These are phyloP conservation scores for Penicillium sp. DNA, from an alignment of 2,329 filamentous ascomycete species.

Conservation along the genomic window DNA sequence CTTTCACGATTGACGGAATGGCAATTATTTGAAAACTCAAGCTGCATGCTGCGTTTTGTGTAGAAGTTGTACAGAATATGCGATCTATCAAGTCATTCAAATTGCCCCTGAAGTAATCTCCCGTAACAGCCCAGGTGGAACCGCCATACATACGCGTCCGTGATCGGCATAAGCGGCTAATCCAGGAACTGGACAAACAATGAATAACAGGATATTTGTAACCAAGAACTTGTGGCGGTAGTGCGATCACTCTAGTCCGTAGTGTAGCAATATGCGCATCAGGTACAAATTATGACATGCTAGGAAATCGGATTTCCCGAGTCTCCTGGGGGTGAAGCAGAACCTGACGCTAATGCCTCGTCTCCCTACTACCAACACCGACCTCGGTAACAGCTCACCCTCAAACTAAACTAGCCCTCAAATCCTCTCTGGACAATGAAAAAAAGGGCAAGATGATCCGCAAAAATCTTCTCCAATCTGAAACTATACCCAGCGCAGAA, in stretches of 20 bases:
- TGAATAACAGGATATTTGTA: neutral
- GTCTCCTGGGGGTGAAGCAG: too few species aligned
- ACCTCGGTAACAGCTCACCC: too few species aligned
- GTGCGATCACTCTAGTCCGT: too few species aligned
- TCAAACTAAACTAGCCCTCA: neutral
- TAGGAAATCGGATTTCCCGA: neutral
- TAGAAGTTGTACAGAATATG: neutral
- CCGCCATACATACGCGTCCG: neutral
- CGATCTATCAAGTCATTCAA: neutral
- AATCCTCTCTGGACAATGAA: neutral
- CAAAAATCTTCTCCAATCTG: conserved; percentile 4
- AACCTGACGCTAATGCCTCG: too few species aligned
- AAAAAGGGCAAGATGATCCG: neutral
- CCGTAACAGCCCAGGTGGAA: neutral
- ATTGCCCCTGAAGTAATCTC: neutral
- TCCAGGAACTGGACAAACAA: neutral
- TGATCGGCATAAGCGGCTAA: neutral
- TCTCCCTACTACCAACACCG: neutral
- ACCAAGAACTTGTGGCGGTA: neutral
- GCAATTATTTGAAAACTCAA: conserved; percentile 23
- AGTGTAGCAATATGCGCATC: neutral
- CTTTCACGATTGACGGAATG: conserved; percentile 36
- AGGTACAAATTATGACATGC: neutral
- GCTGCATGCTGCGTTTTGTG: neutral
- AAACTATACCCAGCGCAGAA: conserved; percentile 8